These are phyloP conservation scores for Ustulina deusta DNA, from an alignment of 2,329 filamentous ascomycete species.

Conservation along the genomic window DNA sequence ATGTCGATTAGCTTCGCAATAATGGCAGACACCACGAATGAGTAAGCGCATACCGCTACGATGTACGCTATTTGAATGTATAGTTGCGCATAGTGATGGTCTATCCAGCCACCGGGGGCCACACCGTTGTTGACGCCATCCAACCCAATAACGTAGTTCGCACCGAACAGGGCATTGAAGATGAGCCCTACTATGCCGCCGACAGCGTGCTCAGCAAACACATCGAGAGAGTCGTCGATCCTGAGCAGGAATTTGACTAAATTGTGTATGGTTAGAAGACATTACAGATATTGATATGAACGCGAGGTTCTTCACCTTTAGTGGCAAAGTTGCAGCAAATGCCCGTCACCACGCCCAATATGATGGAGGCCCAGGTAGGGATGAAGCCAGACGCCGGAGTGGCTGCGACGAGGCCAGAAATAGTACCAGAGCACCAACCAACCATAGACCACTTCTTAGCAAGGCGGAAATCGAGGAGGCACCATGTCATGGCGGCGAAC, in stretches of 20 bases:
- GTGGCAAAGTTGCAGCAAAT: conserved; percentile 76
- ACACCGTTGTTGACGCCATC: conserved; percentile 79
- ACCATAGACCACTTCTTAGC: conserved; percentile 92
- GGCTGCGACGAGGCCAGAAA: conserved; percentile 77
- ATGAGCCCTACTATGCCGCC: conserved; percentile 76
- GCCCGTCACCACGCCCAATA: conserved; percentile 75
- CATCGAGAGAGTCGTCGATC: conserved; percentile 78
- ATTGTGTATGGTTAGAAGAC: conserved; percentile 2
- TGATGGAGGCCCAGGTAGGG: conserved; percentile 74
- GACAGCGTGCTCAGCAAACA: conserved; percentile 78
- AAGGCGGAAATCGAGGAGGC: conserved; percentile 93
- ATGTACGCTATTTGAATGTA: conserved; percentile 87
- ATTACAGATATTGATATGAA: background rate
- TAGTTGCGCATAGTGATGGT: conserved; percentile 78
- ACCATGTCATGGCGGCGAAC: conserved; percentile 94
- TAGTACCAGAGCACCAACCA: conserved; percentile 78
- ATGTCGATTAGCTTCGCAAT: conserved; percentile 81
- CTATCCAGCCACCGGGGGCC: conserved; percentile 75
- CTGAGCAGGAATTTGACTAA: conserved; percentile 70
- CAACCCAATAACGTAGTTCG: conserved; percentile 77
- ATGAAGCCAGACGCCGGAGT: conserved; percentile 77
- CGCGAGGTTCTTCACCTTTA: conserved; percentile 58
- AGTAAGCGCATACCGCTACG: conserved; percentile 72
- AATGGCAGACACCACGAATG: conserved; percentile 78
- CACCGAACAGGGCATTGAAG: conserved; percentile 80